Conservation (phyloP, 2,329 filamentous ascomycete species). For the Teratosphaeria pseudoeucalypti region DNA sequence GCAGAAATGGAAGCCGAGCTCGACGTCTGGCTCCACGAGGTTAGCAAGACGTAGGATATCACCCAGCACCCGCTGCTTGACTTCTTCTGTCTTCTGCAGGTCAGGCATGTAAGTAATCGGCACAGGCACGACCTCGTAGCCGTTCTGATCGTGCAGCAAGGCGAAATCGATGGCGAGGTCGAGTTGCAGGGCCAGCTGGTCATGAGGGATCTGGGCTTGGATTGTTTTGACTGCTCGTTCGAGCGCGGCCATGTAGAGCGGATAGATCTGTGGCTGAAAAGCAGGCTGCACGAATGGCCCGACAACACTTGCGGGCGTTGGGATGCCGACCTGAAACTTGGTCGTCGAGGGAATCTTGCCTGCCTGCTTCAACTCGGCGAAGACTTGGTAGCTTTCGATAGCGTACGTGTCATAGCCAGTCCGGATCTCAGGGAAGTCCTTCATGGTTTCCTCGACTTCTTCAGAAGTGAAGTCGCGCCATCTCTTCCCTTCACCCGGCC, state of each 20-base stretch:
- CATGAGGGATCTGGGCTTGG: conserved; percentile 10
- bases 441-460: conserved; percentile 2
- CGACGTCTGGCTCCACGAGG: conserved; percentile 20
- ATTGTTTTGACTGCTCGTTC: conserved; percentile 9
- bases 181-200: conserved; percentile 20
- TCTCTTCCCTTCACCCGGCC: background rate
- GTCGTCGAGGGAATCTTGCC: conserved; percentile 12
- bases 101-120: conserved; percentile 1
- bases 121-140: background rate
- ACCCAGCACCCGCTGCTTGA: conserved; percentile 22
- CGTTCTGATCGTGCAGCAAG: conserved; percentile 8
- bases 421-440: conserved; percentile 2
- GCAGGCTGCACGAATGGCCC: conserved; percentile 6
- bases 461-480: background rate
- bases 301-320: conserved; percentile 10
- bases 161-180: conserved; percentile 17
- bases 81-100: conserved; percentile 18
- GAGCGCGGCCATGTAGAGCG: conserved; percentile 16
- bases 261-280: conserved; percentile 14
- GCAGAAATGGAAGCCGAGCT: conserved; percentile 34
- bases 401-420: conserved; percentile 17
- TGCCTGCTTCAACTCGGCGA: conserved; percentile 9
- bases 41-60: conserved; percentile 17
- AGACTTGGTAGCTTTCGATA: conserved; percentile 14
- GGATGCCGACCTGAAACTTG: conserved; percentile 19